Conservation (phyloP, 495 filamentous ascomycete species). For the Trichocladium antarcticum region DNA sequence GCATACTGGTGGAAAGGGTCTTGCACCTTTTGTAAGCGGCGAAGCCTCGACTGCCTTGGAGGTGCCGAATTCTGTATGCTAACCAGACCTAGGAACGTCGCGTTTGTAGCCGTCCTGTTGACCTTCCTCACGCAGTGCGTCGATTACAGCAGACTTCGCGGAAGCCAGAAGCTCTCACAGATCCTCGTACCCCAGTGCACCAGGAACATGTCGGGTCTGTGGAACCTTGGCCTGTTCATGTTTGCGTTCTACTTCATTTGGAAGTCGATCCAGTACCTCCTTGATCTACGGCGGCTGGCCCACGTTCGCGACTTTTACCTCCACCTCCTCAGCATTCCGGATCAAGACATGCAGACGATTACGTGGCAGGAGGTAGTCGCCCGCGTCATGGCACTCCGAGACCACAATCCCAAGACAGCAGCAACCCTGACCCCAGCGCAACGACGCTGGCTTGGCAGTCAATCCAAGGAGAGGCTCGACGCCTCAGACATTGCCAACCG, state of each 20-base stretch:
- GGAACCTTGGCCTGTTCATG: slow-evolving; percentile 72
- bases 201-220: slow-evolving; percentile 68
- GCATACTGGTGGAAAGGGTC: slow-evolving; percentile 59
- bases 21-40: slow-evolving; percentile 62
- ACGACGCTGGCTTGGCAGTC: slow-evolving; percentile 61
- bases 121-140: slow-evolving; percentile 84
- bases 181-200: slow-evolving; percentile 76
- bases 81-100: slow-evolving; percentile 36
- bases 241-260: slow-evolving; percentile 81
- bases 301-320: slow-evolving; percentile 82
- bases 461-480: slow-evolving; percentile 91
- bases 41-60: not conserved
- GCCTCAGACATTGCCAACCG: slow-evolving; percentile 96
- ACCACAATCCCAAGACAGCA: slow-evolving; percentile 76
- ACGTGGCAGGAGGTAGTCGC: slow-evolving; percentile 92
- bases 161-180: slow-evolving; percentile 62
- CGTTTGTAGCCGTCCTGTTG: slow-evolving; percentile 73
- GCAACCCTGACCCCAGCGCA: slow-evolving; percentile 42
- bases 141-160: slow-evolving; percentile 63
- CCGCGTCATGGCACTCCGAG: slow-evolving; percentile 75
- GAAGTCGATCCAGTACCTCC: slow-evolving; percentile 59
- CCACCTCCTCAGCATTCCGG: slow-evolving; percentile 75
- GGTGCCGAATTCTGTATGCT: not conserved
- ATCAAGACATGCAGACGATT: slow-evolving; percentile 88
- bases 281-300: slow-evolving; percentile 63